Conservation (phyloP, 192 early-diverging fungal species). For the Spizellomyces sp. region DNA sequence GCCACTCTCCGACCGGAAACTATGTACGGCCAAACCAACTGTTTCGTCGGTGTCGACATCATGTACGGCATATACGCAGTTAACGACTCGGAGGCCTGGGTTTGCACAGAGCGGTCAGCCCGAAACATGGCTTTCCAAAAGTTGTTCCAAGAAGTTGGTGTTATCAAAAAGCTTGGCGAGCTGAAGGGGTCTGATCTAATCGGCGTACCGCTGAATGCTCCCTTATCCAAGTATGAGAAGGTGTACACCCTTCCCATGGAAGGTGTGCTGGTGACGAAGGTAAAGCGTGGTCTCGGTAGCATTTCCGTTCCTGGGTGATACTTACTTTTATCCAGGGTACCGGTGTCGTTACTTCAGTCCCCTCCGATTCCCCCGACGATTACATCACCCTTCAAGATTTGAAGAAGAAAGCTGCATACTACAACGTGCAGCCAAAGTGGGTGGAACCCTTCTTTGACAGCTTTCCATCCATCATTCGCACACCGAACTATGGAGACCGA, state of each 20-base stretch:
- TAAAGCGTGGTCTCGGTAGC: too few species aligned
- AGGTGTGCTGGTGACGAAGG: slow-evolving; percentile 69
- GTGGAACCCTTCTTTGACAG: slow-evolving; percentile 64
- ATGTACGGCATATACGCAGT: slow-evolving; percentile 88
- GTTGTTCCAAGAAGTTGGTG: slow-evolving; percentile 69
- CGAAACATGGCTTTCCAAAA: slow-evolving; percentile 98
- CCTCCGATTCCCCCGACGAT: slow-evolving; percentile 98
- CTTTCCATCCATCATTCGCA: slow-evolving; percentile 81
- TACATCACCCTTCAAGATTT: slow-evolving; percentile 88
- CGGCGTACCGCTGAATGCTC: slow-evolving; percentile 89
- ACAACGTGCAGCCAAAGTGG: slow-evolving; percentile 88
- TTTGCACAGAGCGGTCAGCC: slow-evolving; percentile 90
- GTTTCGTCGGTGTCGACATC: slow-evolving; percentile 91
- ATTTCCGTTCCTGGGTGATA: too few species aligned
- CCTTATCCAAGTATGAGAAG: slow-evolving; percentile 71
- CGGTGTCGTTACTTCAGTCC: slow-evolving; percentile 98
- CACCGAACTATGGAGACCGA: slow-evolving; percentile 83
- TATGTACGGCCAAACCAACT: slow-evolving; percentile 99
- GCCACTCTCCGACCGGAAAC: slow-evolving; percentile 98
- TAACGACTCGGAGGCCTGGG: slow-evolving; percentile 77
- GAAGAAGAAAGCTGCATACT: slow-evolving; percentile 92
- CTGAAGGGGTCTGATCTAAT: slow-evolving; percentile 79
- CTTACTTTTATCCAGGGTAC: slow-evolving; percentile 66
- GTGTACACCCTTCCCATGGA: slow-evolving; percentile 98
- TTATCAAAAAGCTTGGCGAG: slow-evolving; percentile 69